Evolutionary conservation across 139 green algal genomes (phyloP).

Genomic region (Nannochloris sp.): DNA sequence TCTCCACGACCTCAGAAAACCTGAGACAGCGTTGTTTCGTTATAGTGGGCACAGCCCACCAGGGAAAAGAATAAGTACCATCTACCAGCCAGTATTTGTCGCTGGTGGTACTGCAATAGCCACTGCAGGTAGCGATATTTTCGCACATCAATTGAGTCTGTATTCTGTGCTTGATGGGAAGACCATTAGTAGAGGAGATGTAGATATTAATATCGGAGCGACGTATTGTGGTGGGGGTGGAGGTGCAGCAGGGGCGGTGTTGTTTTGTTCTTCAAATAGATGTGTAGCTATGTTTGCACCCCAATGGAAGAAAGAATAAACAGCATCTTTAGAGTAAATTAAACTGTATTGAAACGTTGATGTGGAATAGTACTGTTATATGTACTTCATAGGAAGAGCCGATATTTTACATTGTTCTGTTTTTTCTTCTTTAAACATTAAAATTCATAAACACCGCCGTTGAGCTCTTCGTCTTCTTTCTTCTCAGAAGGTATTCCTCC

Average conservation of each 20-base stretch:
- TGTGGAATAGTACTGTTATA: too few species aligned
- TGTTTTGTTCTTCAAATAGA: background rate
- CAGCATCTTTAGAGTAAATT: too few species aligned
- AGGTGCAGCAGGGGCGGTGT: background rate
- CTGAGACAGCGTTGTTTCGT: conserved; percentile 10
- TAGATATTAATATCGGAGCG: conserved; percentile 1
- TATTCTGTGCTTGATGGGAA: conserved; percentile 5
- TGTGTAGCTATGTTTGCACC: background rate
- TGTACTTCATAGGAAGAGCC: too few species aligned
- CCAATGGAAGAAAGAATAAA: too few species aligned
- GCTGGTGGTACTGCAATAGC: conserved; percentile 10
- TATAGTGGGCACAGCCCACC: conserved; percentile 10
- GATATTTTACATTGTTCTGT: too few species aligned
- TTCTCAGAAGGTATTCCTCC: too few species aligned
- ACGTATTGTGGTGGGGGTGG: conserved; percentile 10
- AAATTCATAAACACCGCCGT: too few species aligned
- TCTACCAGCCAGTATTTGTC: conserved; percentile 37
- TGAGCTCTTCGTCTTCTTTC: too few species aligned
- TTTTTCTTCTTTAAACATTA: too few species aligned
- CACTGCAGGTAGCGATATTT: conserved; percentile 12
- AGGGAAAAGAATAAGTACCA: background rate
- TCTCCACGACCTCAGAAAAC: conserved; percentile 25
- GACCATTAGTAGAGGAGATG: conserved; percentile 12
- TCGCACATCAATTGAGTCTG: conserved; percentile 5
- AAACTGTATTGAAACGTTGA: background rate